These are phyloP conservation scores for Cystobasidiaceae sp. DNA, from an alignment of 1,284 basidiomycete species.

Conservation along the genomic window DNA sequence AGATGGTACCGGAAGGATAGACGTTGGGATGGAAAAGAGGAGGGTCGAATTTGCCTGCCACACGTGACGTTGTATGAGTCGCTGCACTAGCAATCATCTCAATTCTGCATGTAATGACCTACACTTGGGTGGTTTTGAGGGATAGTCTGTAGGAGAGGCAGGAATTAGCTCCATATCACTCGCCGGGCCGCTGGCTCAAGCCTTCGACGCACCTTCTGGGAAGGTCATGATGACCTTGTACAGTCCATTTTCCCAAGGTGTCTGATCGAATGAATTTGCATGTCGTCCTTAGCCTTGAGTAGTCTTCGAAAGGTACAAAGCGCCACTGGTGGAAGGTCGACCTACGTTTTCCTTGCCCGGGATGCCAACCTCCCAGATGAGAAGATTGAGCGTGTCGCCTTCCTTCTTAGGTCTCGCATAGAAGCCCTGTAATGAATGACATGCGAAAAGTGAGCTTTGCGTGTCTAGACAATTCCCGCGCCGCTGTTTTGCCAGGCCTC, in stretches of 20 bases:
- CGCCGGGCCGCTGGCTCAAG: no score
- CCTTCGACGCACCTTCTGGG: constrained; percentile 68
- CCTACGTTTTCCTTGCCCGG: constrained; percentile 49
- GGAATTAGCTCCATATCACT: no score
- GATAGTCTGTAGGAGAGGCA: constrained; percentile 63
- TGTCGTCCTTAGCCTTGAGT: no score
- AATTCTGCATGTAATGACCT: no score
- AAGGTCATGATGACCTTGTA: constrained; percentile 92
- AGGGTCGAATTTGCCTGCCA: constrained; percentile 87
- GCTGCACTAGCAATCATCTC: no score
- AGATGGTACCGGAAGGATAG: constrained; percentile 97
- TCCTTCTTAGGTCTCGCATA: constrained; percentile 85
- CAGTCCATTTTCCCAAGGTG: constrained; percentile 90
- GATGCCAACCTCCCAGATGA: constrained; percentile 91
- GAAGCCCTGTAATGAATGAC: constrained; percentile 67
- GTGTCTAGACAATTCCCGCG: no score
- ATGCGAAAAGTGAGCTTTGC: no score
- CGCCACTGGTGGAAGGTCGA: no score
- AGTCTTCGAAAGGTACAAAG: no score
- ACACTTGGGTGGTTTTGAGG: constrained; percentile 94
- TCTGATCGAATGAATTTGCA: no score
- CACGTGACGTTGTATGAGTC: background rate
- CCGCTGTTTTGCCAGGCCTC: no score
- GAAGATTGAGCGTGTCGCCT: constrained; percentile 68
- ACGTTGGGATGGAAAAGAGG: constrained; percentile 98